Base-by-base conservation (phyloP, 352 stramenopile genomes). In the Pythium dissotocum region DNA sequence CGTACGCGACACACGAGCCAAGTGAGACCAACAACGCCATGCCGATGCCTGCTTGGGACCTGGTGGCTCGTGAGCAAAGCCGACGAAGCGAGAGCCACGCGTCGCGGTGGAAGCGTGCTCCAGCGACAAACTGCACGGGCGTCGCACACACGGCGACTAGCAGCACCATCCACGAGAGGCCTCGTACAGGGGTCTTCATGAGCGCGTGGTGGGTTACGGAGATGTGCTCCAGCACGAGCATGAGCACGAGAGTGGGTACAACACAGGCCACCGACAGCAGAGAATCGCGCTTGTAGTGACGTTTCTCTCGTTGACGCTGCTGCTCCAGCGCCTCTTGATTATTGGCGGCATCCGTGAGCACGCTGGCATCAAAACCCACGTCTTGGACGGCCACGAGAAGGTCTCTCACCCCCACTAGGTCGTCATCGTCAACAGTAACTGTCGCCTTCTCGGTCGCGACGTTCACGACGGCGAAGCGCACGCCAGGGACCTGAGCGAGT, bases 1-100 rank as follows among this genome's bases (percentile, higher is more conserved):
- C 82, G 70, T 99, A 99, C 16, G 95, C 94, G 1, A 95, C 91
- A 44, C 90, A 97, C 16, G 97, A 97, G 38, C 97, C 97, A 76
- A 98, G 90, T 0, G 92, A 96, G 18, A 99, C 91, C 28, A 99
- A 77, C 60, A 99, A 98, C 53, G 97, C 94, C 97, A 99, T 99
- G 32, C 95, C 95, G 18, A 49, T 49, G 18, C 42, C 42, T 18
- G 35, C 35, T 10, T 40, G 35, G 12, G 35, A 40, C 35, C 35
- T 40, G 12, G 8, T 13, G 7, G 35, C 7, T 40, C 35, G 35
- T 40, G 35, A 40, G 12, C 35, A 40, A 40, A 40, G 8, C 1
- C 35, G 35, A 40, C 35, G 35, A 40, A 40, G 35, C 35, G 35
- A 40, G 35, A 14, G 3, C 24, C 48, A 35, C 14, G 48, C 48